Conservation (phyloP, 1,139 yeast species). For the Candida tunisiensis region DNA sequence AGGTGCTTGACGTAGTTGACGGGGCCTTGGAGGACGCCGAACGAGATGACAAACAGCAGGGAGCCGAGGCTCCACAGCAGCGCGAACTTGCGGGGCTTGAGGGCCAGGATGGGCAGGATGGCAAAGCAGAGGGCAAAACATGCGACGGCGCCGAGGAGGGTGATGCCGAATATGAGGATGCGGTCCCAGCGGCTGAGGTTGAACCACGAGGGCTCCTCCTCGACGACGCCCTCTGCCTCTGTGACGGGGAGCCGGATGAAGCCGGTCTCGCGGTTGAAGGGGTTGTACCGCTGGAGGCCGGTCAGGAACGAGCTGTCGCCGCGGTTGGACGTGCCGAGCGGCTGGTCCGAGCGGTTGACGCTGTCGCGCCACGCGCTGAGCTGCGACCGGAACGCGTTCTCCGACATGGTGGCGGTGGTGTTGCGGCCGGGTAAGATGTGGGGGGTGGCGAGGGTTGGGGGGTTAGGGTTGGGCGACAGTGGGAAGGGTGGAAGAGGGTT, state of each 20-base stretch:
- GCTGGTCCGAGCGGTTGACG: no score
- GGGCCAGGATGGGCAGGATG: constrained; percentile 74
- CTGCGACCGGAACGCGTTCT: constrained; percentile 21
- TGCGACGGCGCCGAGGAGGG: constrained; percentile 56
- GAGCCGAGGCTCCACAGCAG: constrained; percentile 80
- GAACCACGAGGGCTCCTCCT: constrained; percentile 44
- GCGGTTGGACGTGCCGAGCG: no score
- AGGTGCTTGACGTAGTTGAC: constrained; percentile 59
- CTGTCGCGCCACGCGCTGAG: constrained; percentile 19
- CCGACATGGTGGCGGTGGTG: no score
- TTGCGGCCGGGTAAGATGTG: no score
- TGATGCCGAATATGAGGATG: constrained; percentile 58
- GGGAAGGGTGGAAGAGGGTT: no score
- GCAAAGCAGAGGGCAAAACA: constrained; percentile 75
- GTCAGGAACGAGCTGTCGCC: constrained; percentile 21
- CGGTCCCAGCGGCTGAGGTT: constrained; percentile 63
- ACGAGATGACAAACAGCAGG: constrained; percentile 67
- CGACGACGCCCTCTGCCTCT: constrained; percentile 29
- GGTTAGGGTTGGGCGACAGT: no score
- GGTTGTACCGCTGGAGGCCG: constrained; percentile 23
- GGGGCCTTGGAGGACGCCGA: constrained; percentile 90
- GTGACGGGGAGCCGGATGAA: constrained; percentile 36
- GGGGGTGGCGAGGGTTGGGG: no score
- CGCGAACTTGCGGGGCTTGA: constrained; percentile 86
- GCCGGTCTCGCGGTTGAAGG: constrained; percentile 26